Percentiles rank a stretch among this genome's conserved stretches.
Conservation (phyloP, 148 eudicot genomes). For the Beta vulgaris region DNA sequence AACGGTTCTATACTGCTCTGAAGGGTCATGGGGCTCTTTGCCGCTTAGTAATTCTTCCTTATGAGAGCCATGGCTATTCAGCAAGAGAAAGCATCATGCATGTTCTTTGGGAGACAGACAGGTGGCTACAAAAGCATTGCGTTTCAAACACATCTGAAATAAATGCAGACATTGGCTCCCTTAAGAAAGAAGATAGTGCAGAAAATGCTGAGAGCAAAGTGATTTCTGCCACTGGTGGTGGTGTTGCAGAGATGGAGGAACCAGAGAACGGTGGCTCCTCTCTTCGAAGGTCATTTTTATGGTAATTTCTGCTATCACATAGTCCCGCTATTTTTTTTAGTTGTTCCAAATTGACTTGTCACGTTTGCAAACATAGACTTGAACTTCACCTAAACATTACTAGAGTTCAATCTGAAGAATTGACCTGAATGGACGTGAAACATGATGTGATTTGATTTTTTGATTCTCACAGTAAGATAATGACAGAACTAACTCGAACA, state of each 20-base stretch:
- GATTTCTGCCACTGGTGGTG: constrained; percentile 61
- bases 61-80: constrained; percentile 91
- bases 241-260: constrained; percentile 50
- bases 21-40: constrained; percentile 96
- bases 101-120: constrained; percentile 93
- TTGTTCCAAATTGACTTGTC: no score
- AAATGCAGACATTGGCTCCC: constrained; percentile 33
- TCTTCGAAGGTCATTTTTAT: constrained; percentile 52
- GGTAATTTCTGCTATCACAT: constrained; percentile 50
- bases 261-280: constrained; percentile 31
- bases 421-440: no score
- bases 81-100: constrained; percentile 99
- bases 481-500: no score
- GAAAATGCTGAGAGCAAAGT: constrained; percentile 36
- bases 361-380: no score
- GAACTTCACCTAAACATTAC: no score
- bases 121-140: constrained; percentile 92
- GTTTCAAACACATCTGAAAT: constrained; percentile 44
- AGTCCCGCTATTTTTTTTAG: no score
- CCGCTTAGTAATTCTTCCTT: constrained; percentile 88
- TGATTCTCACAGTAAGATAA: no score
- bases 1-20: constrained; percentile 82
- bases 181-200: constrained; percentile 30
- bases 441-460: no score
- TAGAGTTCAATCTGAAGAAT: no score